Conservation (phyloP, 2,329 filamentous ascomycete species). For the Catunica adiposa region DNA sequence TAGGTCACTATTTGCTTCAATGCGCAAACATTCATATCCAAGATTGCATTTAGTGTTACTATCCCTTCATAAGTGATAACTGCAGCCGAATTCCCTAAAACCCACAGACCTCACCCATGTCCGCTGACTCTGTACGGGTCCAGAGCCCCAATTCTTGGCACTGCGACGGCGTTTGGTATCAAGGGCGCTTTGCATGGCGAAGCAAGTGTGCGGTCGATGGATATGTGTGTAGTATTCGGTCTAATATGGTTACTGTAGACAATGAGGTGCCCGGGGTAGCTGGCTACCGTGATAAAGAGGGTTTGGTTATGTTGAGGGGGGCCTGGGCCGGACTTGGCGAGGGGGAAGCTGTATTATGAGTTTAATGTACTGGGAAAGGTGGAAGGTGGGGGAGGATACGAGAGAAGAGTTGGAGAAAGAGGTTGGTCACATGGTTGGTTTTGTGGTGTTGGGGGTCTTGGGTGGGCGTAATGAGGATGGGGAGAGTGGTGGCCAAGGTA, state of each 20-base stretch:
- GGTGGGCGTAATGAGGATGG: neutral
- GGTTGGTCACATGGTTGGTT: neutral
- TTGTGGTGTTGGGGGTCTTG: neutral
- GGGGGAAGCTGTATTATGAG: too few species aligned
- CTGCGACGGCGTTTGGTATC: neutral
- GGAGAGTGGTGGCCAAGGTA: neutral
- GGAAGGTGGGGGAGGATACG: neutral
- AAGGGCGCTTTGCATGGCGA: neutral
- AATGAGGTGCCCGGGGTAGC: neutral
- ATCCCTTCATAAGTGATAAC: too few species aligned
- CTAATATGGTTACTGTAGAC: neutral
- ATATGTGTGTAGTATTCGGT: neutral
- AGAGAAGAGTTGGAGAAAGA: neutral
- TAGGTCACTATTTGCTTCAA: too few species aligned
- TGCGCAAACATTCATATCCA: too few species aligned
- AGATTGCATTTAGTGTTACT: too few species aligned
- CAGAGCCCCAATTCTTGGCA: constrained; percentile 2
- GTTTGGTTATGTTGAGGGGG: too few species aligned
- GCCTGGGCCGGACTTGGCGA: too few species aligned
- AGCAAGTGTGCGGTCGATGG: too few species aligned
- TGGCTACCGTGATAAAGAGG: too few species aligned
- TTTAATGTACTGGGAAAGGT: neutral
- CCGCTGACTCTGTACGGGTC: neutral
- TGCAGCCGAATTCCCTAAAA: too few species aligned
- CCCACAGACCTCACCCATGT: neutral